Base-by-base conservation (phyloP, 768 basidiomycete species). In the Mrakia hoshinonis region DNA sequence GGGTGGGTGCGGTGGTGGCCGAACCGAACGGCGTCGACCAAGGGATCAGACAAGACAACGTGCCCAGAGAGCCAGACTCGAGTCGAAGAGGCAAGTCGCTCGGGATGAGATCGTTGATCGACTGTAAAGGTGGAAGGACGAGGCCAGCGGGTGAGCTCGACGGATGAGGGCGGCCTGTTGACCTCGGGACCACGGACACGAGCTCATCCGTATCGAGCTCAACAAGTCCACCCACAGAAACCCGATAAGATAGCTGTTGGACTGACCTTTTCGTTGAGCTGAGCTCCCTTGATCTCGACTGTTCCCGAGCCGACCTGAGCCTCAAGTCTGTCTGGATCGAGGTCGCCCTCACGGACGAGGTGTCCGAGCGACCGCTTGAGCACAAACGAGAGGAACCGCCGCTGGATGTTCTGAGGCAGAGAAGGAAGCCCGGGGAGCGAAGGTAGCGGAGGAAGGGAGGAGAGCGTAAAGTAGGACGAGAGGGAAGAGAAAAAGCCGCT, bases 281-380 rank as follows among this genome's bases (percentile, higher is more conserved):
- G 86, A 68, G 96, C 81, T 76, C 92, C 87, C 74, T 87, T 87
- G 47, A 97, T 85, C 79, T 92, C 90, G 4, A 96, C 86, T 78
- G 85, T 88, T 22, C 94, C 94, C 51, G 88, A 89, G n/a, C 91
- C 89, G 76, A 97, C 88, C 80, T 95, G 91, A 36, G 91, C 89
- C 76, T 95, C 91, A 75, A 96, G 88, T 80, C 91, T 87, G 68
- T 87, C 84, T 65, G 85, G 83, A 80, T 96, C 90, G 70, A 96
- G 85, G 76, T 93, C 92, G 20, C 91, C 93, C 12, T 90, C 90
- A 78, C 88, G 89, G 67, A 97, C 84, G 73, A 96, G 84, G 77
- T 89, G 89, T 13, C 94, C 94, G 0, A 97, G 81, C 10, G 86
- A 84, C 76, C 87, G 87, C 83, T 87, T 89, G 73, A 97, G 84